Base-by-base conservation (phyloP, 495 filamentous ascomycete genomes). In the Pseudoneurospora amorphoporcata region DNA sequence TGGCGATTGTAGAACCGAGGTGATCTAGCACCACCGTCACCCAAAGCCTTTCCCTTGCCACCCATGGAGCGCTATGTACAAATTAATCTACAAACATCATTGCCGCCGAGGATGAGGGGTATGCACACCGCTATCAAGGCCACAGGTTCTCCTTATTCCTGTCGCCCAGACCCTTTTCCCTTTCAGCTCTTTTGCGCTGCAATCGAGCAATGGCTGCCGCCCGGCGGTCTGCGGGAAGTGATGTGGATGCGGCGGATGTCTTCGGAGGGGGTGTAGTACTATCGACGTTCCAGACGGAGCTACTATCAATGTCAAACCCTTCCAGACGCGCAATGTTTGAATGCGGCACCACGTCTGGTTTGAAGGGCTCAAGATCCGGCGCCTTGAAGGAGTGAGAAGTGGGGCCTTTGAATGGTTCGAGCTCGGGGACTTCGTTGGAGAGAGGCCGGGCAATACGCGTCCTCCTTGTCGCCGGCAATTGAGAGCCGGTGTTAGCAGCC, bases 141-240 rank as follows among this genome's bases (percentile, higher is more conserved):
- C 72, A 73, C 37, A 82, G 68, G 72, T 86, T 86, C 76, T 86
- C 84, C 78, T 86, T 86, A 71, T 86, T 80, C 38, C 79, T 75
- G 38, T 71, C 76, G 37, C 69, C 70, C 53, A 69, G 68, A 35
- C 73, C 73, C 58, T 72, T 73, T 32, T 76, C 76, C 71, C 84
- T 87, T 77, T 84, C 77, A 10, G 76, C 75, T 70, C 83, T 88
- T 77, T 83, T 87, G 73, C 84, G 83, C 77, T 88, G 86, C 14
- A 93, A 80, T 39, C 91, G 83, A 38, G 88, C 89, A 74, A 87
- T 85, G 4, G 91, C 91, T 8, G 90, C 90, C 17, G 87, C 85
- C 39, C 82, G 80, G 41, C 91, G 85, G 14, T 92, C 89, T 2
- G 88, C 82, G 4, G 90, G 84, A 29, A 93, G 73, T 1, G 79